These are phyloP conservation scores for Carpinus viminea DNA, from an alignment of 306 rosid genomes.

Conservation along the genomic window DNA sequence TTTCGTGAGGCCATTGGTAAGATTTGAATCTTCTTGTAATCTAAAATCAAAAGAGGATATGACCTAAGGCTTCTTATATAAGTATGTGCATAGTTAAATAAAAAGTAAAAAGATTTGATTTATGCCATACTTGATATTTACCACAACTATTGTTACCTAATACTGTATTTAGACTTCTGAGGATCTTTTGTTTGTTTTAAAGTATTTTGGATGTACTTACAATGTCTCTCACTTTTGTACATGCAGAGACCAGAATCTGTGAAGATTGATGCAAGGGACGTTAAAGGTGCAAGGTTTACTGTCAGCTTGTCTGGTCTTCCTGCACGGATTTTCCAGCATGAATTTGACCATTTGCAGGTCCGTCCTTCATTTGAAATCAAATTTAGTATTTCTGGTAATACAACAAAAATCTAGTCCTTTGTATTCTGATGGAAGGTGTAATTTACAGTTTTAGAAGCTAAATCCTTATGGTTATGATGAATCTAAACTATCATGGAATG, in stretches of 20 bases:
- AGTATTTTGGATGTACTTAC: conserved; percentile 8
- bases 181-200: not conserved
- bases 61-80: not conserved
- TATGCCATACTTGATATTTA: not conserved
- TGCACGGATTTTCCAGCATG: conserved; percentile 94
- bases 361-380: conserved; percentile 22
- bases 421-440: not conserved
- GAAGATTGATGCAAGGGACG: conserved; percentile 75
- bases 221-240: conserved; percentile 18
- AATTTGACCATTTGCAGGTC: conserved; percentile 91
- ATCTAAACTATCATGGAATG: conserved; percentile 1
- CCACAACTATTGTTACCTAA: not conserved
- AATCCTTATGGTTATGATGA: not conserved
- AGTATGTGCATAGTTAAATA: not conserved
- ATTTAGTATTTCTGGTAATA: not conserved
- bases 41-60: not conserved
- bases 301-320: conserved; percentile 75
- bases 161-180: conserved; percentile 4
- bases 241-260: conserved; percentile 86
- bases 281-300: conserved; percentile 64
- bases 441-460: conserved; percentile 13
- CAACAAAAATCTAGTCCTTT: not conserved
- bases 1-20: not conserved
- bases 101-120: not conserved
- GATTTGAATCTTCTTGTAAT: conserved; percentile 16